These are phyloP conservation scores for Trichoderma harzianum DNA, from an alignment of 2,329 filamentous ascomycete species.

Conservation along the genomic window DNA sequence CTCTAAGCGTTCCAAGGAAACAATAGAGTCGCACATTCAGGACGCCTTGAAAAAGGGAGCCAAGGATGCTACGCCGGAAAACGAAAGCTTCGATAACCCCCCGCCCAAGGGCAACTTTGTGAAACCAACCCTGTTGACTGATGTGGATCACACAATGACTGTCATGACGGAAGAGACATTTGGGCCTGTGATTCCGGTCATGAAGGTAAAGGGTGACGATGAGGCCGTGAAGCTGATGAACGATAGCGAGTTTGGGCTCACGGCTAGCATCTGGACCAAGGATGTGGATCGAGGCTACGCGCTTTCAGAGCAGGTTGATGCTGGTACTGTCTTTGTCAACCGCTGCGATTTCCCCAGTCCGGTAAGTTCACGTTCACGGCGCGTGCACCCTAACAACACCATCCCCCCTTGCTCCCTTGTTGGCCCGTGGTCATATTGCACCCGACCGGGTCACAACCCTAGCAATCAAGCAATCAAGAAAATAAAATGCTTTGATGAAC, in stretches of 20 bases:
- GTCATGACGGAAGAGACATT: constrained; percentile 96
- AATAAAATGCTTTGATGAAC: background rate
- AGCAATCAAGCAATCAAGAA: background rate
- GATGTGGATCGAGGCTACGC: constrained; percentile 72
- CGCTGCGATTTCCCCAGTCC: constrained; percentile 88
- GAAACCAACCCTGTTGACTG: constrained; percentile 75
- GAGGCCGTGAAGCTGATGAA: constrained; percentile 89
- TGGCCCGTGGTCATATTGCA: background rate
- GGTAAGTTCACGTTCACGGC: constrained; percentile 54
- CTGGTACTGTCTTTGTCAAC: constrained; percentile 95
- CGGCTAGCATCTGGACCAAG: constrained; percentile 97
- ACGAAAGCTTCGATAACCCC: constrained; percentile 68
- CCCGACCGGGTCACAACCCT: background rate
- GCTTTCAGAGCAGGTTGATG: constrained; percentile 77
- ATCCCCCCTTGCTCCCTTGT: background rate
- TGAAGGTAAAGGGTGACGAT: constrained; percentile 76
- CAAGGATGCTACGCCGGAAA: constrained; percentile 77
- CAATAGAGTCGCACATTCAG: constrained; percentile 74
- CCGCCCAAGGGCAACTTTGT: constrained; percentile 85
- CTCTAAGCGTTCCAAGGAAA: constrained; percentile 71
- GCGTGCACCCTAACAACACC: background rate
- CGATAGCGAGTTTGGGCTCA: constrained; percentile 89
- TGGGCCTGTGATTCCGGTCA: constrained; percentile 85
- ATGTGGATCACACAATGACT: constrained; percentile 76
- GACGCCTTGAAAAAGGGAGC: constrained; percentile 83